Evolutionary conservation across 2,329 filamentous ascomycete genomes (phyloP), one percentile per base, ranked within the genome.

Genomic region (Clarireedia sp.): DNA sequence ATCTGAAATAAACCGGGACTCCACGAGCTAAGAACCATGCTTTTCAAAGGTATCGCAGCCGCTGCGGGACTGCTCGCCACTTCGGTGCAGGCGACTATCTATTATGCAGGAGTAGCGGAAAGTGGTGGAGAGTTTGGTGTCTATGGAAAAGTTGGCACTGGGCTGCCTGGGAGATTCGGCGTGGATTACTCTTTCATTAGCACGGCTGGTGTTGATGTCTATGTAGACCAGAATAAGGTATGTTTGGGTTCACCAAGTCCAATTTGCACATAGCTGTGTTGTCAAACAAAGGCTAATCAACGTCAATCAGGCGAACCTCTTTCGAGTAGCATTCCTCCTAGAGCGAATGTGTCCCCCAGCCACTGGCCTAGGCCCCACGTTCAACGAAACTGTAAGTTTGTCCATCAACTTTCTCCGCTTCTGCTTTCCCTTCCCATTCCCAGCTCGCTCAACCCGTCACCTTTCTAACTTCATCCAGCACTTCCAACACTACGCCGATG

Each of bases 131-230:
- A 77, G 58, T 76, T 76, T 60, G 74, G 74, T 29, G 73, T 72
- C 2, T 76, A 69, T 62, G 73, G 72, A 64, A 59, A 17, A 58
- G 59, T 60, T 5, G 73, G 73, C 1, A 72, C 69, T 7, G 75
- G 75, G 1, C 67, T 79, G n/a, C 77, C 76, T 0, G 76, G 77
- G 0, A 65, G 66, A 1, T 78, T 78, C 56, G 75, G 75, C 7
- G 70, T 71, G 4, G 76, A 79, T 55, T 78, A 78, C 63, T 63
- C 71, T 7, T 79, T 79, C 64, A 78, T 79, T 62, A 72, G 73
- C 58, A 65, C 74, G 59, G 65, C 66, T 8, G 72, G 71, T 12
- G 66, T 78, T 14, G 74, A 77, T 60, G 63, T 72, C n/a, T 74
- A 73, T 57, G 72, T 75, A 1, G 72, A 76, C 57, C 57, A 75